A percentile compares a stretch with the other conserved stretches of the same genome.
Conservation (phyloP, 805 yeast species). For the Myxozyma geophila region DNA sequence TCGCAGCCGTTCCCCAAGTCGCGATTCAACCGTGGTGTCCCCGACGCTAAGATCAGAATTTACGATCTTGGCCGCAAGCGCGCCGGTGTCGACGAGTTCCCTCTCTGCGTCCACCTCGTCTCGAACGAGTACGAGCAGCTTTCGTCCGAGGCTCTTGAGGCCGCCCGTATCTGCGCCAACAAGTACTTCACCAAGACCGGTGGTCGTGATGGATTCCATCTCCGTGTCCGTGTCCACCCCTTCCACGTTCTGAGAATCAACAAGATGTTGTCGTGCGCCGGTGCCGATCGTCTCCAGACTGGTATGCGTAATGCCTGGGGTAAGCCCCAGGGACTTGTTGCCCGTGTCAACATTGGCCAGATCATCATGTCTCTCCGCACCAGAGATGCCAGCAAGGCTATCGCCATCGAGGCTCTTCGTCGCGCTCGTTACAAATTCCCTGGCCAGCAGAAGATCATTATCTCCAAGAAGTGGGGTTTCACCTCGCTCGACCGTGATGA, state of each 20-base stretch:
- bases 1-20: conserved; percentile 95
- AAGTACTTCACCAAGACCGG: conserved; percentile 97
- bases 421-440: conserved; percentile 99
- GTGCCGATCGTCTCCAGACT: conserved; percentile 99
- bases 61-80: conserved; percentile 99
- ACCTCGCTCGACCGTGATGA: conserved; percentile 98
- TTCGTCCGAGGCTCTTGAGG: conserved; percentile 99
- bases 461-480: conserved; percentile 99
- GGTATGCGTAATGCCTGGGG: conserved; percentile 99
- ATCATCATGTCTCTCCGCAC: conserved; percentile 97
- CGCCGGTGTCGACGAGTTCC: conserved; percentile 99
- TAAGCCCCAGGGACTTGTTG: conserved; percentile 99
- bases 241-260: conserved; percentile 99
- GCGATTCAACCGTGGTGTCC: conserved; percentile 99
- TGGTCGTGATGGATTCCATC: conserved; percentile 99
- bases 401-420: conserved; percentile 98
- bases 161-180: conserved; percentile 99
- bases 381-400: conserved; percentile 96
- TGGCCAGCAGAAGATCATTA: conserved; percentile 99
- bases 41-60: conserved; percentile 99
- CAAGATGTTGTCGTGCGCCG: conserved; percentile 99
- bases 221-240: conserved; percentile 99
- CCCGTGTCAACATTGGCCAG: conserved; percentile 99
- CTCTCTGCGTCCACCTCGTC: conserved; percentile 98
- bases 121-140: conserved; percentile 99